Evolutionary conservation across 768 basidiomycete species (phyloP), one percentile per base, ranked within the genome.

Genomic region (Pleurotus giganteus): DNA sequence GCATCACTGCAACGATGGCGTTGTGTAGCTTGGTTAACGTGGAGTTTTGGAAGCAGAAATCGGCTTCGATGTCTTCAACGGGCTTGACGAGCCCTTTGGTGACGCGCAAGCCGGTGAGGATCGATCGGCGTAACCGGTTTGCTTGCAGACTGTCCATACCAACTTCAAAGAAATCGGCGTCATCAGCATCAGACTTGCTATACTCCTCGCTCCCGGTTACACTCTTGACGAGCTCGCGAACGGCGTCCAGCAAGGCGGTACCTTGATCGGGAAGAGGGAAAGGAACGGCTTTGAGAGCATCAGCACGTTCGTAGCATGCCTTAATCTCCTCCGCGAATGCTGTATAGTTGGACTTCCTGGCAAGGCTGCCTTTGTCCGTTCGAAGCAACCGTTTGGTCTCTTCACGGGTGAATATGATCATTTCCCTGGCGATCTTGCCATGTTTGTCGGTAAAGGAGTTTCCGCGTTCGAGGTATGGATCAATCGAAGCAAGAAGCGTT

Each of bases 111-210:
- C 60, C 54, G 24, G 58, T 62, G 7, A 69, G 42, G 39, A 72
- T 58, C 5, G 64, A 61, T 5, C 69, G 64, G n/a, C 69, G 68
- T 19, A 76, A 61, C 12, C 70, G 57, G 43, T 61, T 69, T 9
- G 73, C 72, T 42, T 74, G 74, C 27, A 74, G 50, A 50, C 72
- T 73, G 54, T 74, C 73, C 73, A 76, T 71, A 1, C 74, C 74
- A 1, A 61, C 62, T 60, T 74, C 73, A 53, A 76, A 74, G 51
- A 76, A 71, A 55, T 74, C 73, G 13, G 61, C 49, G 11, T 63
- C 60, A 37, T 69, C 64, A 4, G 64, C 41, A 1, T 56, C 47
- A 15, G 58, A 37, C 2, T 23, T 58, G 6, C 29, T 27, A 12
- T 41, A 31, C 19, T 63, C 61, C 12, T 61, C 44, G 12, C 57